These are phyloP conservation scores for Talaromyces atroroseus DNA, from an alignment of 2,329 filamentous ascomycete species.

Conservation along the genomic window DNA sequence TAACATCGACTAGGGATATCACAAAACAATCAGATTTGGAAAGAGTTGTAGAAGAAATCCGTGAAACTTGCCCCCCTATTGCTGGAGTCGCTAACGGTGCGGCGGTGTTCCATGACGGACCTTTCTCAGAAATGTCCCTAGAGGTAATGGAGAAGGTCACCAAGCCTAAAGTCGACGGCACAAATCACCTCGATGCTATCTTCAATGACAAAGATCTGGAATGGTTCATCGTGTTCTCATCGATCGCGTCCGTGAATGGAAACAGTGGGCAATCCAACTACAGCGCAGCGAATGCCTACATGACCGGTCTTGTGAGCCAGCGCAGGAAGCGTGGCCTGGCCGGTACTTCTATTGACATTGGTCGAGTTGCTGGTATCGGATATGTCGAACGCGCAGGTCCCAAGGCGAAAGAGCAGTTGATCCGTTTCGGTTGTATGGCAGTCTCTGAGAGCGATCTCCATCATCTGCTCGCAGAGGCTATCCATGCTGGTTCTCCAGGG, in stretches of 20 bases:
- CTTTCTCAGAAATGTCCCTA: slow-evolving; percentile 27
- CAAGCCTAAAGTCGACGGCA: not conserved
- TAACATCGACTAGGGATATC: too few species aligned
- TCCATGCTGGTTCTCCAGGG: slow-evolving; percentile 38
- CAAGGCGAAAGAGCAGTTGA: not conserved
- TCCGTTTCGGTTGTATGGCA: not conserved
- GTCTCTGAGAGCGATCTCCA: slow-evolving; percentile 49
- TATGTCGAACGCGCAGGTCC: slow-evolving; percentile 14
- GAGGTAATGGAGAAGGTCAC: slow-evolving; percentile 21
- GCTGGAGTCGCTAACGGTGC: slow-evolving; percentile 42
- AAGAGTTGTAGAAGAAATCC: too few species aligned
- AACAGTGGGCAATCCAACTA: slow-evolving; percentile 5
- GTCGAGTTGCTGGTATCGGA: slow-evolving; percentile 25
- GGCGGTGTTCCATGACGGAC: slow-evolving; percentile 37
- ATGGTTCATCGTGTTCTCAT: slow-evolving; percentile 6
- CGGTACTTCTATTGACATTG: slow-evolving; percentile 24
- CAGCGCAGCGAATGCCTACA: slow-evolving; percentile 16
- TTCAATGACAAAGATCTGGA: slow-evolving; percentile 13
- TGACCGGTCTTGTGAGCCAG: slow-evolving; percentile 14
- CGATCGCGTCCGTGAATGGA: not conserved
- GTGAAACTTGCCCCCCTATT: too few species aligned
- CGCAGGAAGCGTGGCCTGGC: slow-evolving; percentile 12
- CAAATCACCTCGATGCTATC: slow-evolving; percentile 23
- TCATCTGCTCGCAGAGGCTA: slow-evolving; percentile 49
- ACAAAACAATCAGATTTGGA: slow-evolving; percentile 26